Evolutionary conservation across 345 rosid species (phyloP).

Genomic region (Cardamine resedifolia): DNA sequence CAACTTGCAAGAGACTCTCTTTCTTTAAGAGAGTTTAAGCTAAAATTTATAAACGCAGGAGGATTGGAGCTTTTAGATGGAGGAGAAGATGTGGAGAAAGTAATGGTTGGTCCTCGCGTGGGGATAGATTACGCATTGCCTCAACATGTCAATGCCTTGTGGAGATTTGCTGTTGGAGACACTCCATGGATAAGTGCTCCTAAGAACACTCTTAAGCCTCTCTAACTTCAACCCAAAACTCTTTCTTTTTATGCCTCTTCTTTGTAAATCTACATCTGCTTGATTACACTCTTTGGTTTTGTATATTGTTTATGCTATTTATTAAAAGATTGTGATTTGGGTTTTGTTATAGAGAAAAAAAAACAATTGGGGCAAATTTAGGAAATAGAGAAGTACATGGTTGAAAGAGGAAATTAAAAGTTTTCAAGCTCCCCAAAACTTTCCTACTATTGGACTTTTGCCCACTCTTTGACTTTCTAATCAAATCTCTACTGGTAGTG

Average conservation of each 20-base stretch:
- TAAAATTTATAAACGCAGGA: slow-evolving; percentile 46
- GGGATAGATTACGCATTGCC: slow-evolving; percentile 92
- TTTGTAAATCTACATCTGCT: neutral
- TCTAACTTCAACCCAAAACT: slow-evolving; percentile 30
- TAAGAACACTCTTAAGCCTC: slow-evolving; percentile 67
- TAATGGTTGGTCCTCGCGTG: slow-evolving; percentile 79
- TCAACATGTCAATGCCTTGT: slow-evolving; percentile 67
- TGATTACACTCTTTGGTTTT: neutral
- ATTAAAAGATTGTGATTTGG: neutral
- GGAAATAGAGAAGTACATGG: neutral
- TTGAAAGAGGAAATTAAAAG: neutral
- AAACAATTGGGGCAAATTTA: neutral
- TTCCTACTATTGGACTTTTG: neutral
- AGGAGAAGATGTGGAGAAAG: slow-evolving; percentile 63
- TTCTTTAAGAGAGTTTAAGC: neutral
- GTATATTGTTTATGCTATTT: neutral
- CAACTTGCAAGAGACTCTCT: neutral
- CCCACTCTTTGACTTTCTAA: slow-evolving; percentile 21
- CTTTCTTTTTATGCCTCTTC: neutral
- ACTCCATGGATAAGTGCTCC: slow-evolving; percentile 94
- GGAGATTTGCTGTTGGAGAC: slow-evolving; percentile 92
- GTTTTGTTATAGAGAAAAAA: neutral
- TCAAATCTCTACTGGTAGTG: slow-evolving; percentile 12
- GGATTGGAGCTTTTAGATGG: slow-evolving; percentile 86
- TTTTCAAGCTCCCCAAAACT: neutral